phyloP scores from a whole-genome alignment of 2,329 filamentous ascomycete species.

The Macroventuria anomochaeta region DNA sequence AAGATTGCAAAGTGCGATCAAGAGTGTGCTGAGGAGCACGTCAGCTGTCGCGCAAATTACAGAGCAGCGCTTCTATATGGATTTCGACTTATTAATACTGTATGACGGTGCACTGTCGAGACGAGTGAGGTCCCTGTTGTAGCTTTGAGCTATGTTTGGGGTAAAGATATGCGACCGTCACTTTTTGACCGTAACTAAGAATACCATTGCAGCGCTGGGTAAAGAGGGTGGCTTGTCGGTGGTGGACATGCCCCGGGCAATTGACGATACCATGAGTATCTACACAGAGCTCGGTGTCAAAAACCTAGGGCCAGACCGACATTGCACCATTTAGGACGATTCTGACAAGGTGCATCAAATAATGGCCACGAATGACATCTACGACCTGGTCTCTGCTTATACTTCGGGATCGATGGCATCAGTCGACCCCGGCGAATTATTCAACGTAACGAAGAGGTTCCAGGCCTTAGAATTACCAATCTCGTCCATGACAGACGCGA shows the following conservation, averaged over 20 bases:
- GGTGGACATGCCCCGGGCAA: background rate
- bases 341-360: background rate
- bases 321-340: conserved; percentile 9
- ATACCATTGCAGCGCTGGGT: background rate
- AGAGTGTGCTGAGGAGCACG: too few relatives aligned
- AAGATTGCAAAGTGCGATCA: too few relatives aligned
- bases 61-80: too few relatives aligned
- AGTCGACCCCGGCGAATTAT: background rate
- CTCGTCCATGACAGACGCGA: background rate
- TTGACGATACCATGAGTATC: background rate
- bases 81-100: too few relatives aligned
- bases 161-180: background rate
- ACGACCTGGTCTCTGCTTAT: background rate
- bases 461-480: background rate
- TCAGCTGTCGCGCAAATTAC: too few relatives aligned
- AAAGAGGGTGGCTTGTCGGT: background rate
- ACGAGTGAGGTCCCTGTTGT: too few relatives aligned
- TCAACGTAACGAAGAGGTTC: background rate
- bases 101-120: too few relatives aligned
- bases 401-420: background rate
- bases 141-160: background rate
- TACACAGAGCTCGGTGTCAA: background rate
- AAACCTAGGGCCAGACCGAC: conserved; percentile 9
- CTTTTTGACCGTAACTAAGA: background rate
- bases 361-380: background rate